Evolutionary conservation across 352 stramenopile genomes (phyloP).

Genomic region (Phytophthora chlamydospora): DNA sequence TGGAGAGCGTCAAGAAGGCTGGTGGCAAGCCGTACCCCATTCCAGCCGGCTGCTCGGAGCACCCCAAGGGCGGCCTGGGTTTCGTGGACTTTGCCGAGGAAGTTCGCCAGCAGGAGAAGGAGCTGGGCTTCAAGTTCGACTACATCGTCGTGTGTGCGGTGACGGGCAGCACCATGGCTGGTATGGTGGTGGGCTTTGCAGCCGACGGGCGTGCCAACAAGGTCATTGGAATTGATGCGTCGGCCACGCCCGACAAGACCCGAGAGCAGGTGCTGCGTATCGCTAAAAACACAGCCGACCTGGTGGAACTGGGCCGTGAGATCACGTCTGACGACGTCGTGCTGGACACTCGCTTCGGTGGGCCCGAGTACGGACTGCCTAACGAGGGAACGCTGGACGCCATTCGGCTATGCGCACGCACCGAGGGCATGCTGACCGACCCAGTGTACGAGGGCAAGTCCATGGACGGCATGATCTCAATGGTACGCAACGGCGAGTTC

Average conservation of each 20-base stretch:
- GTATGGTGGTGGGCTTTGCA: constrained; percentile 46
- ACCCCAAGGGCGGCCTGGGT: constrained; percentile 39
- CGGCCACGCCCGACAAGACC: constrained; percentile 40
- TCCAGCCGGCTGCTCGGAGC: constrained; percentile 41
- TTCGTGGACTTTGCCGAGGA: constrained; percentile 46
- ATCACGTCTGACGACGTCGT: constrained; percentile 40
- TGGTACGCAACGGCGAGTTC: constrained; percentile 47
- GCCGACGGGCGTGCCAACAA: constrained; percentile 42
- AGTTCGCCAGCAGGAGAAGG: constrained; percentile 40
- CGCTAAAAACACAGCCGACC: constrained; percentile 37
- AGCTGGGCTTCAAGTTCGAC: constrained; percentile 44
- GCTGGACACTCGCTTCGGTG: constrained; percentile 40
- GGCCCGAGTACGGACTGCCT: constrained; percentile 40
- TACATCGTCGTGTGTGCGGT: constrained; percentile 45
- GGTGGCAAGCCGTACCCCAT: constrained; percentile 45
- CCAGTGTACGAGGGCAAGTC: constrained; percentile 48
- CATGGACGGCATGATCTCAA: constrained; percentile 45
- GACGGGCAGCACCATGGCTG: constrained; percentile 44
- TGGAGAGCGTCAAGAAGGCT: constrained; percentile 43
- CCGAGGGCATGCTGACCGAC: constrained; percentile 43
- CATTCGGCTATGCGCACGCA: constrained; percentile 40
- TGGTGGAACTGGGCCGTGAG: constrained; percentile 38
- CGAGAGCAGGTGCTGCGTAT: constrained; percentile 43
- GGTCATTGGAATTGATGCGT: constrained; percentile 46
- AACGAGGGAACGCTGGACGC: constrained; percentile 43